Conservation (phyloP, 2,329 filamentous ascomycete species). For the Purpureocillium takamizusanense region DNA sequence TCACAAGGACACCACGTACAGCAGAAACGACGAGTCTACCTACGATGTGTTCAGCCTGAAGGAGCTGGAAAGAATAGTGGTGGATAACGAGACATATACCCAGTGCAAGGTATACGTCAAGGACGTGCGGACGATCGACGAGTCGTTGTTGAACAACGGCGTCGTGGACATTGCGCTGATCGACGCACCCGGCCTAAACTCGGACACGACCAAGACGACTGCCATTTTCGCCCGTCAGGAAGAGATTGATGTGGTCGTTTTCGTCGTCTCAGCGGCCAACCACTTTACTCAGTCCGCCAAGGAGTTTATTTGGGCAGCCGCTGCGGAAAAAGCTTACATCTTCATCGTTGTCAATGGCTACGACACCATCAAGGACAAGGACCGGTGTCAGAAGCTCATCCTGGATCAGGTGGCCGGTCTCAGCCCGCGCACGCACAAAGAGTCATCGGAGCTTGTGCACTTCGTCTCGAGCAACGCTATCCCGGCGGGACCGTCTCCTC, state of each 20-base stretch:
- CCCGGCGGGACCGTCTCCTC: slow-evolving; percentile 55
- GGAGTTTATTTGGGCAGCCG: slow-evolving; percentile 93
- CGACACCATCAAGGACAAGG: slow-evolving; percentile 86
- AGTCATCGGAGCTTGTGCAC: slow-evolving; percentile 85
- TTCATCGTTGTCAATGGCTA: slow-evolving; percentile 99
- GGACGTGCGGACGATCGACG: slow-evolving; percentile 79
- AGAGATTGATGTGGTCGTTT: slow-evolving; percentile 97
- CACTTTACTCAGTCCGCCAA: slow-evolving; percentile 97
- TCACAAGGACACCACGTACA: slow-evolving; percentile 69
- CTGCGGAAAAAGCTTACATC: slow-evolving; percentile 94
- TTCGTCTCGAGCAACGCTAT: slow-evolving; percentile 97
- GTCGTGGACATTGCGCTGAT: slow-evolving; percentile 97
- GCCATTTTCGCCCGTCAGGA: slow-evolving; percentile 95
- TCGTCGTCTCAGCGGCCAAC: slow-evolving; percentile 94
- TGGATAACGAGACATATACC: slow-evolving; percentile 78
- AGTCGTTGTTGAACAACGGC: slow-evolving; percentile 92
- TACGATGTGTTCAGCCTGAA: slow-evolving; percentile 77
- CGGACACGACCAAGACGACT: slow-evolving; percentile 93
- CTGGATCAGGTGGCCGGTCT: slow-evolving; percentile 78
- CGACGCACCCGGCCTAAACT: slow-evolving; percentile 90
- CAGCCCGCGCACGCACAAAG: slow-evolving; percentile 90
- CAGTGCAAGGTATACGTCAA: slow-evolving; percentile 97
- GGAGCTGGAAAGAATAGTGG: slow-evolving; percentile 80
- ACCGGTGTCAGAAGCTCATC: slow-evolving; percentile 85
- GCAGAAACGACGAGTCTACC: slow-evolving; percentile 85